Base-by-base conservation (phyloP, 202 grass and related monocot species). In the Schoenoplectus triqueter region DNA sequence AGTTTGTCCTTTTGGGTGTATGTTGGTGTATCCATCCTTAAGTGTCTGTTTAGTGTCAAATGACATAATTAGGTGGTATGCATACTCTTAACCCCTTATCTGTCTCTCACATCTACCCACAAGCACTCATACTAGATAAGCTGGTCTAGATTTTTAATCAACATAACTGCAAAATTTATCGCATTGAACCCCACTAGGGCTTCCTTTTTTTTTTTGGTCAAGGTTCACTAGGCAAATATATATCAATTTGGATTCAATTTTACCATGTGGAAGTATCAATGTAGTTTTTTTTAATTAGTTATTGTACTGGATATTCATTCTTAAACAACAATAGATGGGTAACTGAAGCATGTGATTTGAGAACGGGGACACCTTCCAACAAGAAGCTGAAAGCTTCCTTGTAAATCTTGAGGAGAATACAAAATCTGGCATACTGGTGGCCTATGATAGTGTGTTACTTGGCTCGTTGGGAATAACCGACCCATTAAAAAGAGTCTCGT, bases 381-480 rank as follows among this genome's bases (percentile, higher is more conserved):
- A 83, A 77, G 93, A 94, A 92, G 92, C 93, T 45, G 93, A 99
- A 86, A 88, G 17, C 83, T 94, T 94, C 52, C 89, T 99, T 82
- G 86, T 92, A 81, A 90, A 92, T 68, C 86, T 99, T n/a, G 96
- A 99, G 85, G 48, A 87, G 63, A 94, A 89, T 87, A 93, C 93
- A 56, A 99, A 96, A 92, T 96, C 96, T 44, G 93, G 96, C 75
- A 92, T 96, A 77, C 88, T 99, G 73, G 91, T 96, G 68, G 90
- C 93, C 14, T 99, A 90, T 69, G 90, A 95, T 55, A 15, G 90
- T 44, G 72, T 19, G 77, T 91, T 99, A 56, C 49, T 91, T 45
- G 96, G 93, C 1, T 84, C 94, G 82, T 86, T 96, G 84, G 96
- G 96, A 21, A 87, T 99, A 65, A 89, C 96, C 0, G 96, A 99